phyloP scores from a whole-genome alignment of 495 filamentous ascomycete species.

The Rhizodiscina lignyota region DNA sequence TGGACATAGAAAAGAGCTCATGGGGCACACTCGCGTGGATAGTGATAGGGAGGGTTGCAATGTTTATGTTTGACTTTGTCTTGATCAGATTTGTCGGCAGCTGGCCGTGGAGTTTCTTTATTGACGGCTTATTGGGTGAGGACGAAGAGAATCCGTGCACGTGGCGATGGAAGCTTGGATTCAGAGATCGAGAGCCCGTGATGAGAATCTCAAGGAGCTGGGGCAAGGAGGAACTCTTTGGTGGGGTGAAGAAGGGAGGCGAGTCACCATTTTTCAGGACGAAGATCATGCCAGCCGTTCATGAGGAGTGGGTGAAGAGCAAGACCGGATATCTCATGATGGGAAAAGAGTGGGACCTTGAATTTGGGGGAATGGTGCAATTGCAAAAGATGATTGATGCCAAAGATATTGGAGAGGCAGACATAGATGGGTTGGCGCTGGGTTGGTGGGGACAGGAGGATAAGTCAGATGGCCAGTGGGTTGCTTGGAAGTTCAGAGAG shows the following conservation, averaged over 20 bases:
- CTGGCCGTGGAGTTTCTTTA: slow-evolving; percentile 61
- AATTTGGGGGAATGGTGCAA: slow-evolving; percentile 58
- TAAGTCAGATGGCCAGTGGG: no score
- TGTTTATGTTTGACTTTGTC: slow-evolving; percentile 54
- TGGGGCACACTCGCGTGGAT: slow-evolving; percentile 32
- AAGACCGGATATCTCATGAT: slow-evolving; percentile 72
- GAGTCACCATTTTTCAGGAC: slow-evolving; percentile 26
- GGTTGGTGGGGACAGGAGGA: no score
- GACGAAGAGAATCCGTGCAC: slow-evolving; percentile 33
- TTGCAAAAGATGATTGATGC: slow-evolving; percentile 53
- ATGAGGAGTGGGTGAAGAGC: slow-evolving; percentile 36
- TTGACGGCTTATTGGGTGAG: no score
- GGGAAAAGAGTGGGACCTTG: slow-evolving; percentile 64
- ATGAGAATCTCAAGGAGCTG: slow-evolving; percentile 50
- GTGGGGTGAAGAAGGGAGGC: slow-evolving; percentile 18
- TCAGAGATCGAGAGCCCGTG: slow-evolving; percentile 54
- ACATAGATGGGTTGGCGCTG: no score
- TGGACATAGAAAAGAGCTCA: slow-evolving; percentile 34
- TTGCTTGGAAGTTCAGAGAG: no score
- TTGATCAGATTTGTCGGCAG: slow-evolving; percentile 49
- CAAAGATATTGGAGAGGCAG: slow-evolving; percentile 33
- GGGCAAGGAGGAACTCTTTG: slow-evolving; percentile 27
- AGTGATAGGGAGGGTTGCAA: slow-evolving; percentile 34
- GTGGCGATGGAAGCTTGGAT: slow-evolving; percentile 59
- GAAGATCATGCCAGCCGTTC: slow-evolving; percentile 42